Percentiles rank a stretch among this genome's conserved stretches.
These are phyloP conservation scores for Cordyceps cicadae DNA, from an alignment of 2,329 filamentous ascomycete species.

Conservation along the genomic window DNA sequence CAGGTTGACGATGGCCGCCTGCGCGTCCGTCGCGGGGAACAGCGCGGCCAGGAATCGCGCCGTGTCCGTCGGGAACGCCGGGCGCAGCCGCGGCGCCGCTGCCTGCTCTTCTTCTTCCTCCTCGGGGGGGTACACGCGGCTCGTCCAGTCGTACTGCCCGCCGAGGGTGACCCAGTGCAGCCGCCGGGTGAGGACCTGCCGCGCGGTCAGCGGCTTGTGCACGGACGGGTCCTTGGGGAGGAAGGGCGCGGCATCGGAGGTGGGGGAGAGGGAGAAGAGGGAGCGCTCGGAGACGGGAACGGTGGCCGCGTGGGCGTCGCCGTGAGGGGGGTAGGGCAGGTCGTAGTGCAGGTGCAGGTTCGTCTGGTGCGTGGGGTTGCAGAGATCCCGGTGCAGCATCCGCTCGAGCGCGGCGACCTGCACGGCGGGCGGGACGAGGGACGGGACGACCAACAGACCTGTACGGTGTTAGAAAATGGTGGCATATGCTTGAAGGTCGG, in stretches of 20 bases:
- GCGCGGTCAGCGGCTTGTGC: conserved; percentile 66
- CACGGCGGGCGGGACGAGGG: conserved; percentile 58
- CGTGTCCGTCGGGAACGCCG: conserved; percentile 67
- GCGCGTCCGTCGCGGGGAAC: conserved; percentile 69
- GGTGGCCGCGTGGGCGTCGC: conserved; percentile 10
- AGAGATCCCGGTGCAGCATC: conserved; percentile 70
- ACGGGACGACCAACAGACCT: conserved; percentile 76
- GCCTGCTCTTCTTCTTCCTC: neutral
- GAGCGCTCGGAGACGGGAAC: conserved; percentile 27
- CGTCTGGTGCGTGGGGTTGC: conserved; percentile 66
- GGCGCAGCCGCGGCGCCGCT: conserved; percentile 41
- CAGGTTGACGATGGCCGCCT: conserved; percentile 90
- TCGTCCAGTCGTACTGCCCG: conserved; percentile 94
- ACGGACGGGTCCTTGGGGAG: conserved; percentile 60
- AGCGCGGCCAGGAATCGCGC: conserved; percentile 56
- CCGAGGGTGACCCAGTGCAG: conserved; percentile 92
- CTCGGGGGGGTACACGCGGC: conserved; percentile 76
- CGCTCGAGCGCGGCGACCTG: conserved; percentile 64
- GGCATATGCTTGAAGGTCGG: neutral
- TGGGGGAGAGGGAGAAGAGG: conserved; percentile 45
- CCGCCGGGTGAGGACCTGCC: conserved; percentile 66
- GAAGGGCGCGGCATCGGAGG: conserved; percentile 47
- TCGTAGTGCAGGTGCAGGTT: conserved; percentile 83
- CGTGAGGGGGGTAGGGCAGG: conserved; percentile 46
- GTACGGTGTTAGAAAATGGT: neutral